Conservation (phyloP, 2,329 filamentous ascomycete genomes). For the Eurotiales sp. region DNA sequence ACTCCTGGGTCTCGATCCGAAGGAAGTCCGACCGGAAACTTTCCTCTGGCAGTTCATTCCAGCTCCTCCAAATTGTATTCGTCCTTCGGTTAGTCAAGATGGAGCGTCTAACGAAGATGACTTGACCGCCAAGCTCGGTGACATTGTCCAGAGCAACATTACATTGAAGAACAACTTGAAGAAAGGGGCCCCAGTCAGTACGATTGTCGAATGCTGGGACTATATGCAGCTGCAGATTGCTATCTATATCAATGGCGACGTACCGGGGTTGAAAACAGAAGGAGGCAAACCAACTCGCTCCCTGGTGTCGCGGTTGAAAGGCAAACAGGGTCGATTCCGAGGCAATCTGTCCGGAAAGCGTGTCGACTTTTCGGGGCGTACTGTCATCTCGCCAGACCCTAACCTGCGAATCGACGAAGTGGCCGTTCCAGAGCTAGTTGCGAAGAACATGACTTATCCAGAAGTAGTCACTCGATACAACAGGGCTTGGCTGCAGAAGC, state of each 20-base stretch:
- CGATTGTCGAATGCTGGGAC: conserved; percentile 98
- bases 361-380: conserved; percentile 96
- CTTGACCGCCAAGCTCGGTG: conserved; percentile 91
- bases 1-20: conserved; percentile 79
- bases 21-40: conserved; percentile 87
- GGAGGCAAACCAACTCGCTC: conserved; percentile 86
- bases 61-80: conserved; percentile 87
- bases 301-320: conserved; percentile 92
- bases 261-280: conserved; percentile 85
- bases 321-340: conserved; percentile 94
- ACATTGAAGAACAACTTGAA: conserved; percentile 78
- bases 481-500: conserved; percentile 70
- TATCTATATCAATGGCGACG: conserved; percentile 96
- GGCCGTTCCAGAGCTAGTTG: conserved; percentile 85
- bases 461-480: conserved; percentile 84
- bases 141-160: conserved; percentile 89
- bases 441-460: conserved; percentile 92
- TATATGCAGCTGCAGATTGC: conserved; percentile 92
- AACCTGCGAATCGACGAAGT: conserved; percentile 93
- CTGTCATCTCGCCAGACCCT: conserved; percentile 95
- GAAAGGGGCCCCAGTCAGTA: conserved; percentile 79
- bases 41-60: conserved; percentile 97
- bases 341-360: conserved; percentile 97
- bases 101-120: conserved; percentile 94
- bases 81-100: conserved; percentile 90